Conservation (phyloP, 2,329 filamentous ascomycete species). For the Akanthomyces muscarius region DNA sequence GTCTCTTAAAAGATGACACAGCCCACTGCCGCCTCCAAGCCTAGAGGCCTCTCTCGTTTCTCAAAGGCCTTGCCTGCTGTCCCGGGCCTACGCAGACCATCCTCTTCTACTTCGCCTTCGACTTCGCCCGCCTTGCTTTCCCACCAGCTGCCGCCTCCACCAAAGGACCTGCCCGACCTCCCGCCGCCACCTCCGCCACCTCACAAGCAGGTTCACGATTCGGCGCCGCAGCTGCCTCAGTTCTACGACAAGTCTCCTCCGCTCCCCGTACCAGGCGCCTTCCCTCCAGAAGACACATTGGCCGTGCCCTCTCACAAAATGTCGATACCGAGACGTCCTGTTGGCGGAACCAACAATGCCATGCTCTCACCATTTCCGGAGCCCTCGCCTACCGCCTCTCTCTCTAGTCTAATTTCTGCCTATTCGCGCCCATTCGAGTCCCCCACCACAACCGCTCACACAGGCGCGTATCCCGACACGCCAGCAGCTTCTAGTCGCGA, state of each 20-base stretch:
- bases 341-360: slow-evolving; percentile 23
- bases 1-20: slow-evolving; percentile 16
- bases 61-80: slow-evolving; percentile 55
- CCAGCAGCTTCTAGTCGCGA: slow-evolving; percentile 23
- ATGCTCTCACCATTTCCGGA: slow-evolving; percentile 22
- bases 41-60: slow-evolving; percentile 49
- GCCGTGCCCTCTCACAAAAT: slow-evolving; percentile 8
- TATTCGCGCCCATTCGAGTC: slow-evolving; percentile 48
- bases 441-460: slow-evolving; percentile 36
- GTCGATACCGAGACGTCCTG: slow-evolving; percentile 23
- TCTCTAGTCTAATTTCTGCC: slow-evolving; percentile 53
- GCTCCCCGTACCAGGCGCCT: slow-evolving; percentile 18
- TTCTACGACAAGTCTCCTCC: slow-evolving; percentile 17
- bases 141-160: slow-evolving; percentile 18
- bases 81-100: slow-evolving; percentile 27
- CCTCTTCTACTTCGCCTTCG: not conserved
- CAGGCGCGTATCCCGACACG: slow-evolving; percentile 36
- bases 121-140: slow-evolving; percentile 18
- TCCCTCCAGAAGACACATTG: slow-evolving; percentile 18
- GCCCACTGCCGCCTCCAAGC: slow-evolving; percentile 26
- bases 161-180: slow-evolving; percentile 25
- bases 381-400: slow-evolving; percentile 44
- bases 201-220: slow-evolving; percentile 21
- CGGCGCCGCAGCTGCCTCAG: slow-evolving; percentile 19
- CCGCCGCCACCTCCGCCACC: slow-evolving; percentile 26